Evolutionary conservation across 768 basidiomycete genomes (phyloP).

Genomic region (Suillus alpinus): DNA sequence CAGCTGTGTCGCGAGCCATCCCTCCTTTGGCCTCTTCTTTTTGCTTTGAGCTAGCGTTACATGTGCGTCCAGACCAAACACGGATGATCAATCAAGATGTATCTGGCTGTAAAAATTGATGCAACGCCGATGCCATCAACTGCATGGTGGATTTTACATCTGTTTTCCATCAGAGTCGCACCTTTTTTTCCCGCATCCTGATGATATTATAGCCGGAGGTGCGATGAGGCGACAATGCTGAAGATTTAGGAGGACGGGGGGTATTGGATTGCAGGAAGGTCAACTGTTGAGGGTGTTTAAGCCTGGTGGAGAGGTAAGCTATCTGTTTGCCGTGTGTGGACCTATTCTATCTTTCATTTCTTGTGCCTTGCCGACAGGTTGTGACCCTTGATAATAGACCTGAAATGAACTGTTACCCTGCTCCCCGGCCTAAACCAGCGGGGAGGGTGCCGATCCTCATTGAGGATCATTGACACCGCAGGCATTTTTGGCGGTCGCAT

Average conservation of each 20-base stretch:
- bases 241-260: not conserved
- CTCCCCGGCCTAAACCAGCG: not conserved
- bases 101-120: not conserved
- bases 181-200: not conserved
- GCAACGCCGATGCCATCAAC: not conserved
- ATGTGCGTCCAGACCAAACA: not conserved
- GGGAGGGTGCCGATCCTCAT: not conserved
- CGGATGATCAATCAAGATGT: not conserved
- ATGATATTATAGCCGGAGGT: not conserved
- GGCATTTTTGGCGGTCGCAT: not conserved
- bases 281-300: not conserved
- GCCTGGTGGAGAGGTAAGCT: not conserved
- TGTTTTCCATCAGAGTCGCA: not conserved
- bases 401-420: not conserved
- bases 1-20: not conserved
- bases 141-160: not conserved
- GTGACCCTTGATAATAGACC: not conserved
- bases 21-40: not conserved
- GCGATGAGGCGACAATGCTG: not conserved
- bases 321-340: not conserved
- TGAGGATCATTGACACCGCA: not conserved
- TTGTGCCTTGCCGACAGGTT: not conserved
- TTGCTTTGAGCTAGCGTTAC: not conserved
- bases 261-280: not conserved
- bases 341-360: not conserved